A percentile compares a stretch with the other conserved stretches of the same genome.
Evolutionary conservation across 2,329 filamentous ascomycete genomes (phyloP).

Genomic region (Diaporthe ampelina): DNA sequence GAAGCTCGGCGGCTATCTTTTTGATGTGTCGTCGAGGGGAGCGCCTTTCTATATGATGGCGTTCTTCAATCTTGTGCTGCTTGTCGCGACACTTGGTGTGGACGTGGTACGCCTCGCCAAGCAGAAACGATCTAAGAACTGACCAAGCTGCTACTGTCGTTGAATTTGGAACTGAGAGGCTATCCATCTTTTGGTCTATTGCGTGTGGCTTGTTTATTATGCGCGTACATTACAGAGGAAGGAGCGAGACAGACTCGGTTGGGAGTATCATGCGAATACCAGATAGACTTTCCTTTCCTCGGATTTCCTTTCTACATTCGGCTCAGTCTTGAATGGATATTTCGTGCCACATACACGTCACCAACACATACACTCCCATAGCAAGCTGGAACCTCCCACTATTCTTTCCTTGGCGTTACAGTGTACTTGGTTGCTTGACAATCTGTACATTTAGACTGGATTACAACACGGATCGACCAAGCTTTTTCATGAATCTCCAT

Average conservation of each 20-base stretch:
- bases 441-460: background rate
- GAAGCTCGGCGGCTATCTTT: constrained; percentile 89
- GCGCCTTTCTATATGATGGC: constrained; percentile 97
- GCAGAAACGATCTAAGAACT: constrained; percentile 29
- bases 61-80: constrained; percentile 81
- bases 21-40: constrained; percentile 80
- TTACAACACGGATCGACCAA: background rate
- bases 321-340: background rate
- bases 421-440: background rate
- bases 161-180: background rate
- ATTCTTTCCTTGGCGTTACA: too few relatives aligned
- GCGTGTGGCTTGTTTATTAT: background rate
- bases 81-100: constrained; percentile 68
- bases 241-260: background rate
- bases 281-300: constrained; percentile 24
- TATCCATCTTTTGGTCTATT: background rate
- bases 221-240: constrained; percentile 9
- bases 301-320: background rate
- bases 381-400: background rate
- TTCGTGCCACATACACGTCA: background rate
- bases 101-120: constrained; percentile 54
- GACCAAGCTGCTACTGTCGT: background rate
- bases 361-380: background rate
- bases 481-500: background rate
- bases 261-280: background rate